Evolutionary conservation across 2,329 filamentous ascomycete genomes (phyloP).

Genomic region (Neonectria punicea): DNA sequence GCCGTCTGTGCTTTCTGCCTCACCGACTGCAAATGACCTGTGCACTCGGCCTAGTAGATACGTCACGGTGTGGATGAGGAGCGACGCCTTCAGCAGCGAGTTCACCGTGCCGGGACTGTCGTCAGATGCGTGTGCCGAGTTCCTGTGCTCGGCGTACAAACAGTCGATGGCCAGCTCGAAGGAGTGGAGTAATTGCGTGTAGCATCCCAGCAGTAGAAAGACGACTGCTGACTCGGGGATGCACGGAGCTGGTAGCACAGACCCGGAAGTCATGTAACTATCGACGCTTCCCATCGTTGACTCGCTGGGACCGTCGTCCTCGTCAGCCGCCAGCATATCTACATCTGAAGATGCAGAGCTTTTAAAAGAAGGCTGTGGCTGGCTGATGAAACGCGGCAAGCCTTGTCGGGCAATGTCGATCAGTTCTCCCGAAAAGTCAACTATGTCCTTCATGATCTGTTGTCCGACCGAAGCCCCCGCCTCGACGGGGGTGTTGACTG

Average conservation of each 20-base stretch:
- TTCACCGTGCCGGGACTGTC: slow-evolving; percentile 8
- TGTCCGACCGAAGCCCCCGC: slow-evolving; percentile 1
- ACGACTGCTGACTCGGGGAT: slow-evolving; percentile 24
- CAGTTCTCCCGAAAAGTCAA: slow-evolving; percentile 28
- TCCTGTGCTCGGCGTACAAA: slow-evolving; percentile 17
- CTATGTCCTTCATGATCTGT: slow-evolving; percentile 20
- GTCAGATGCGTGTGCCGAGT: slow-evolving; percentile 1
- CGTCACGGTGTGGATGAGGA: slow-evolving; percentile 25
- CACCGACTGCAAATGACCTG: slow-evolving; percentile 6
- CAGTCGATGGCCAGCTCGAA: slow-evolving; percentile 26
- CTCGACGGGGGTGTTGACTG: neutral
- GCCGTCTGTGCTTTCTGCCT: neutral
- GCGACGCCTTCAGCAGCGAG: slow-evolving; percentile 22
- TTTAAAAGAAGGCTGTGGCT: neutral
- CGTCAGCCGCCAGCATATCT: neutral
- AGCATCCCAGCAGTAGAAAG: slow-evolving; percentile 24
- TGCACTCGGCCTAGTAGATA: slow-evolving; percentile 24
- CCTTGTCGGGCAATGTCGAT: slow-evolving; percentile 24
- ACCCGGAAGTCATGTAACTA: neutral
- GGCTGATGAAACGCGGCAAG: slow-evolving; percentile 13
- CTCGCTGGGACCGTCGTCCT: slow-evolving; percentile 5
- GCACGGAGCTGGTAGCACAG: slow-evolving; percentile 5
- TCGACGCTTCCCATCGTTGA: slow-evolving; percentile 10
- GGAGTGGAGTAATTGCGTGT: slow-evolving; percentile 24
- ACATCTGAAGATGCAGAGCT: neutral